Base-by-base conservation (phyloP, 352 stramenopile genomes). In the Phytopythium aichiense region DNA sequence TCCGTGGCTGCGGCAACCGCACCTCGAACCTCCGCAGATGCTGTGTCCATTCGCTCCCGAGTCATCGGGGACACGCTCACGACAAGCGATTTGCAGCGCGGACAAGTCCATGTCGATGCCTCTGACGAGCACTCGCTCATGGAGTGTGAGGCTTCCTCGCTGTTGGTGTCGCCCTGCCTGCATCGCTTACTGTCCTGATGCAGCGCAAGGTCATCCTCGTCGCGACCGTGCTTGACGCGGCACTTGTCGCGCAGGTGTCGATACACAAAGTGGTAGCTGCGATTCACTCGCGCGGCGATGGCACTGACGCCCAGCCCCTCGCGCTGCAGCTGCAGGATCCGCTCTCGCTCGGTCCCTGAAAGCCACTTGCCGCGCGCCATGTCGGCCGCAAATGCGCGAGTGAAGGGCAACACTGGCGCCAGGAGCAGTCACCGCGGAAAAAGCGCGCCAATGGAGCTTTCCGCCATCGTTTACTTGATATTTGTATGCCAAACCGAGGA, bases 281-380 rank as follows among this genome's bases (percentile, higher is more conserved):
- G 66, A 51, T 58, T 55, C 31, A 69, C 65, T 33, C 62, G 25
- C 56, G 58, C 62, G 7, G 81, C 72, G 62, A 91, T 80, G 23
- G 67, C 57, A 15, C 57, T 45, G 18, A 81, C 67, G 0, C 65
- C 43, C 59, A 88, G 61, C 23, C 79, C 77, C 23, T 71, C 58
- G 8, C 60, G 61, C 38, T 74, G 68, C 70, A 88, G 67, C 50
- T 65, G 53, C 9, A 75, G 50, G 57, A 91, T 85, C 37, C 56
- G 60, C 22, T 63, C 56, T 13, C 63, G 68, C 58, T 87, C 76
- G 25, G 77, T 67, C 9, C 69, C 60, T 48, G 79, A 81, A 2
- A 86, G 56, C 66, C 67, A 74, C 49, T 53, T 69, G 15, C 67
- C 73, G 58, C 72, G 71, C 50, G 71, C 74, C 80, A 88, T 88